Base-by-base conservation (phyloP, 169 alveolate genomes). In the Cryptosporidium felis region DNA sequence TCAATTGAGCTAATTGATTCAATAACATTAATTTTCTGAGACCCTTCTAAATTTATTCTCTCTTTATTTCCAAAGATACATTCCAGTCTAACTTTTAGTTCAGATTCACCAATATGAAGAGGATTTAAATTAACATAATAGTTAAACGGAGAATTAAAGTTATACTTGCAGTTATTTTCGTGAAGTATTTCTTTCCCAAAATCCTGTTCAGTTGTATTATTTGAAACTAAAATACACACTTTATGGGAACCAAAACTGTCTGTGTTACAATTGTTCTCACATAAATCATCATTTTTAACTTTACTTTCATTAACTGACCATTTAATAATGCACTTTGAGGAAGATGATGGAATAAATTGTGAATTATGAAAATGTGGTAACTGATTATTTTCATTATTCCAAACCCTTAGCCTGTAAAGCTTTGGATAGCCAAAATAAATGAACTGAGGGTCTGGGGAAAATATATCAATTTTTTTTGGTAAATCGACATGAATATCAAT, bases 401-500 rank as follows among this genome's bases (percentile, higher is more conserved):
- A 58, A 53, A 59, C 65, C 42, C 26, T 49, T 30, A 74, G 1
- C n/a, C 28, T 51, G 23, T 74, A 74, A 6, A 38, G 23, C 23
- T 74, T 74, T 16, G 59, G 63, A 74, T 74, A 36, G 0, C 67
- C 85, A 8, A 74, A 18, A 34, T 74, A 74, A 3, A 58, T 12
- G 28, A 36, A 56, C 21, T 53, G 30, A 2, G 1, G 2, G 10
- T 74, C 85, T 4, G 85, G 66, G 4, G 74, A 74, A 18, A 51
- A 47, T 9, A 74, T 1, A 16, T 53, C 66, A 18, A 74, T 53
- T 38, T 21, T 10, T 14, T 74, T 30, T 21, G 85, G 85, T n/a
- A 74, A 5, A 36, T 74, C 85, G 10, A 74, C 85, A 23, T 38
- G 56, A 34, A 74, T 60, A 49, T 53, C 10, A 23, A 74, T 74